These are phyloP conservation scores for Pythium pectinolyticum DNA, from an alignment of 352 stramenopile genomes.

Conservation along the genomic window DNA sequence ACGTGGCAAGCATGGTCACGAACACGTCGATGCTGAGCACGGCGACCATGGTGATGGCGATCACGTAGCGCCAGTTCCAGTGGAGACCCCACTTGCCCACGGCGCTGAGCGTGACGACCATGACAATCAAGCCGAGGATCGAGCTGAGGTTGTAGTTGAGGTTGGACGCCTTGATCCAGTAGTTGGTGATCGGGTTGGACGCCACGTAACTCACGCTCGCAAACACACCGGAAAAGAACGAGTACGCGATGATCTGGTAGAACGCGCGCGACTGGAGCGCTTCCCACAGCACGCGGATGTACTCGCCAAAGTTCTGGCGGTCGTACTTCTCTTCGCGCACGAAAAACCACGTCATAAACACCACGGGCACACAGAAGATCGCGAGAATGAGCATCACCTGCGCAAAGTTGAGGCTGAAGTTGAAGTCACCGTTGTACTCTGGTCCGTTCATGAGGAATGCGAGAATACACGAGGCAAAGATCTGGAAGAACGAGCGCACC, in stretches of 20 bases:
- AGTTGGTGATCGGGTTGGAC: constrained; percentile 22
- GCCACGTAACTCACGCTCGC: constrained; percentile 28
- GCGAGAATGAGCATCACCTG: constrained; percentile 30
- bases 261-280: constrained; percentile 33
- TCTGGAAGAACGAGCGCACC: constrained; percentile 28
- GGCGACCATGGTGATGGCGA: constrained; percentile 27
- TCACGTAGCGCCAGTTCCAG: constrained; percentile 31
- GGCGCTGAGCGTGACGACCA: constrained; percentile 28
- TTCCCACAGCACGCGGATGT: constrained; percentile 36
- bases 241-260: constrained; percentile 31
- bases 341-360: constrained; percentile 36
- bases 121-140: constrained; percentile 23
- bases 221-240: constrained; percentile 33
- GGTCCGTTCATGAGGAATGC: constrained; percentile 32
- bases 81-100: constrained; percentile 35
- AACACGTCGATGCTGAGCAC: constrained; percentile 26
- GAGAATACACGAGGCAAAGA: constrained; percentile 27
- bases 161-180: constrained; percentile 30
- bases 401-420: constrained; percentile 27
- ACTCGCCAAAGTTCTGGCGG: constrained; percentile 27
- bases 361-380: constrained; percentile 31
- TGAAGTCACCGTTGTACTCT: constrained; percentile 35
- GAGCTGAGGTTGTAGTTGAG: constrained; percentile 28
- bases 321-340: constrained; percentile 34
- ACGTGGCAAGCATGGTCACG: constrained; percentile 30